Percentiles rank a stretch among this genome's conserved stretches.
These are phyloP conservation scores for Colletotrichum echinochloae DNA, from an alignment of 2,329 filamentous ascomycete species.

Conservation along the genomic window DNA sequence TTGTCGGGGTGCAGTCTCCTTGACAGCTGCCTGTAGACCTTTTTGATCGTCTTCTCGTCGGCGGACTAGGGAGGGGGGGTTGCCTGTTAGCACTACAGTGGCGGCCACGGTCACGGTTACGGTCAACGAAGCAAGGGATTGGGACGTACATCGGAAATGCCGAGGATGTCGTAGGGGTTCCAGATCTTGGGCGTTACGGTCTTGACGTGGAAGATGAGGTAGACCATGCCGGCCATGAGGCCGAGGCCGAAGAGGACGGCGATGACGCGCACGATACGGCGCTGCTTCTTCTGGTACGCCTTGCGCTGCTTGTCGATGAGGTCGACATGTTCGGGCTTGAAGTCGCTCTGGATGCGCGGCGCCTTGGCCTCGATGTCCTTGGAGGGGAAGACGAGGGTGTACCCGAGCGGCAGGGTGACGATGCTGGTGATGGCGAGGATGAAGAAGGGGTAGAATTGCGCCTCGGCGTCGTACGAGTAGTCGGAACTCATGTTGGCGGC, in stretches of 20 bases:
- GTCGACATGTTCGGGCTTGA: conserved; percentile 83
- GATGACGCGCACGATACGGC: conserved; percentile 85
- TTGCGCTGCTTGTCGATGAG: conserved; percentile 85
- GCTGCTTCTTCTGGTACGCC: conserved; percentile 90
- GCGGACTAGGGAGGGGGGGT: conserved; percentile 68
- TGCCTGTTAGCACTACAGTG: conserved; percentile 34
- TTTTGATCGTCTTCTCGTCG: conserved; percentile 91
- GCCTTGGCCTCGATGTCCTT: conserved; percentile 83
- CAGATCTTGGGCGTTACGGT: conserved; percentile 81
- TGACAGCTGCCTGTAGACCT: conserved; percentile 87
- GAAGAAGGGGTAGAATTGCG: conserved; percentile 99
- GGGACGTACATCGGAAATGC: conserved; percentile 78
- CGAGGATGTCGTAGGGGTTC: conserved; percentile 97
- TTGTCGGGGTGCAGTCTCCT: conserved; percentile 95
- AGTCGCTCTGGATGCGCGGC: conserved; percentile 84
- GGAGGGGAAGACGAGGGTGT: conserved; percentile 84
- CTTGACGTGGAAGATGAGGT: conserved; percentile 86
- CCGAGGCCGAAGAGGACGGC: conserved; percentile 83
- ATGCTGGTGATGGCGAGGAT: conserved; percentile 90
- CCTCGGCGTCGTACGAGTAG: conserved; percentile 98
- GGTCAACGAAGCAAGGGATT: neutral
- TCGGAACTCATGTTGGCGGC: conserved; percentile 83
- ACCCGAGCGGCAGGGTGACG: conserved; percentile 90
- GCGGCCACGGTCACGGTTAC: neutral
- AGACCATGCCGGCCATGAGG: conserved; percentile 89